phyloP scores from a whole-genome alignment of 2,329 filamentous ascomycete species.

The Nemania abortiva region DNA sequence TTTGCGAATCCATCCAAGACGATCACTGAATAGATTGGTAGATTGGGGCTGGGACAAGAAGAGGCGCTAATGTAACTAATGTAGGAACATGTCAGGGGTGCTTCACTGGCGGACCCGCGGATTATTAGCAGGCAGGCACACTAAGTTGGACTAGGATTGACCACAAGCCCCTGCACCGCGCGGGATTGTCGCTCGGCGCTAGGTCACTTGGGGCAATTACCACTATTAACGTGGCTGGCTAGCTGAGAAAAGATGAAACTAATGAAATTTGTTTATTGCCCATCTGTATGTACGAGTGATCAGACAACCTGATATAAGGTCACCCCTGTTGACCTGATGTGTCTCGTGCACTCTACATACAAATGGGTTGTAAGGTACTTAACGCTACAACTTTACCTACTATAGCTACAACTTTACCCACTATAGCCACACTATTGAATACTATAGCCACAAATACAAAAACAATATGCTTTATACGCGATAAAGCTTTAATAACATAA shows the following conservation, averaged over 20 bases:
- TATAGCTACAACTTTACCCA: too few species aligned
- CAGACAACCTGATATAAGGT: too few species aligned
- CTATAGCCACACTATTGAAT: too few species aligned
- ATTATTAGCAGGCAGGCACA: slow-evolving; percentile 17
- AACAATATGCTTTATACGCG: too few species aligned
- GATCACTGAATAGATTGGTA: slow-evolving; percentile 16
- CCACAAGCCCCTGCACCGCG: slow-evolving; percentile 21
- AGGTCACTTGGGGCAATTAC: slow-evolving; percentile 15
- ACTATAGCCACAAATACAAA: too few species aligned
- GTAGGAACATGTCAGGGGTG: slow-evolving; percentile 36
- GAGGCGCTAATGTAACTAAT: slow-evolving; percentile 17
- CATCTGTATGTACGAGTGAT: background rate
- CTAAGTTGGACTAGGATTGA: slow-evolving; percentile 23
- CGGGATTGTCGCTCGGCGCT: slow-evolving; percentile 8
- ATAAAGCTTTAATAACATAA: too few species aligned
- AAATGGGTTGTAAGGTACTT: too few species aligned
- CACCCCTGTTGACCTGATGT: too few species aligned
- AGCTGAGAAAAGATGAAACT: slow-evolving; percentile 5
- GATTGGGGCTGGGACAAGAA: slow-evolving; percentile 8
- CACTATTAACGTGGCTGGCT: slow-evolving; percentile 15
- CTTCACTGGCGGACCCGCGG: slow-evolving; percentile 17
- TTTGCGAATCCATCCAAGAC: slow-evolving; percentile 34
- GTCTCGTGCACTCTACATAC: too few species aligned
- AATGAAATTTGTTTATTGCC: slow-evolving; percentile 7
- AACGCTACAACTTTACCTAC: too few species aligned